Percentiles rank a stretch among this genome's conserved stretches.
Evolutionary conservation across 2,329 filamentous ascomycete species (phyloP).

Genomic region (Dendrostoma leiphaemia): DNA sequence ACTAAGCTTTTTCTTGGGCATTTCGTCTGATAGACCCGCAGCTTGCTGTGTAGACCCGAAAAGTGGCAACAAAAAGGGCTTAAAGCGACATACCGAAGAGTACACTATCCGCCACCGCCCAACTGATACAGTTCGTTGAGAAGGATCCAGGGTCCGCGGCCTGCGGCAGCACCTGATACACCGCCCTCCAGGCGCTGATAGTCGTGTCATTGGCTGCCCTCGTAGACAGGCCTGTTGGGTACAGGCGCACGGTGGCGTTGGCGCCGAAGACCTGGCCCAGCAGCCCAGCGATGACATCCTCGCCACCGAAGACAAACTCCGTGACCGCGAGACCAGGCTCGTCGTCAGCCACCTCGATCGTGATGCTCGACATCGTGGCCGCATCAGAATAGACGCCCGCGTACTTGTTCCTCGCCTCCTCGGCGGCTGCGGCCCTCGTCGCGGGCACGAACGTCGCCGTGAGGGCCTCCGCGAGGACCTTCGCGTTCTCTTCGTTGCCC

Average conservation of each 20-base stretch:
- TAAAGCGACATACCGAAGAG: not conserved
- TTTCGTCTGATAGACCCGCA: no score
- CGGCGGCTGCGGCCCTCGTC: constrained; percentile 27
- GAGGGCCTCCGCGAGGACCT: constrained; percentile 27
- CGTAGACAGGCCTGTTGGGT: constrained; percentile 29
- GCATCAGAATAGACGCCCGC: constrained; percentile 25
- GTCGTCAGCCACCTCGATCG: constrained; percentile 27
- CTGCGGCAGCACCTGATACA: constrained; percentile 29
- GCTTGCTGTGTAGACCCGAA: no score
- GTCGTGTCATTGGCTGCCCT: constrained; percentile 23
- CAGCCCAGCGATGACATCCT: constrained; percentile 28
- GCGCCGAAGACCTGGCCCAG: constrained; percentile 23
- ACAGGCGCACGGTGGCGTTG: constrained; percentile 29
- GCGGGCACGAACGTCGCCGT: constrained; percentile 29
- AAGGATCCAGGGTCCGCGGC: constrained; percentile 28
- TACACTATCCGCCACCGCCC: not conserved
- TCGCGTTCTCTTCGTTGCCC: constrained; percentile 25
- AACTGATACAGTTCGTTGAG: constrained; percentile 26
- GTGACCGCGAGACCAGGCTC: constrained; percentile 28
- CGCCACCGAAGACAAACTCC: constrained; percentile 32
- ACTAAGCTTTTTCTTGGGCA: no score
- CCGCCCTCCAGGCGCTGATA: constrained; percentile 29
- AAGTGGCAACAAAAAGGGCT: not conserved
- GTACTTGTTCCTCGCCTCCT: constrained; percentile 27
- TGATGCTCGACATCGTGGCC: constrained; percentile 26